Base-by-base conservation (phyloP, 305 asterid genomes). In the Coffea humblotiana region DNA sequence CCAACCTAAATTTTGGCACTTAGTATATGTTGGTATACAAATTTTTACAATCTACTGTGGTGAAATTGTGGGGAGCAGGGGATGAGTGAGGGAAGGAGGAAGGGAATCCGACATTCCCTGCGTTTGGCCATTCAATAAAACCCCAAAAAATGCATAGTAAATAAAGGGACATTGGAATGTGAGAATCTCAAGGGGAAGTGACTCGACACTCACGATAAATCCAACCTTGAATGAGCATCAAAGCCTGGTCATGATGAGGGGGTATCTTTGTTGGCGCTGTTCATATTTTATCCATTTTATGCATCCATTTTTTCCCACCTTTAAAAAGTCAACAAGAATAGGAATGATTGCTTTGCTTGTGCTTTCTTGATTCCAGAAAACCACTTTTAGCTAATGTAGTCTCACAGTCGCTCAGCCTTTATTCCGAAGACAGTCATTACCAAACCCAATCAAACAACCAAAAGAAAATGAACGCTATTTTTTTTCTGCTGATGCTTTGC, bases 21-120 rank as follows among this genome's bases (percentile, higher is more conserved):
- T 48, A 52, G 74, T 47, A 32, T 18, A 60, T 48, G 79, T 79
- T 75, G 69, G 83, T 9, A 79, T 40, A 66, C 61, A 35, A 1
- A 56, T 21, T 18, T 56, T 18, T 18, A 77, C 45, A 14, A 71
- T 72, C 54, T 70, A 75, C 80, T 69, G 73, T 35, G 40, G 64
- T 16, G 47, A 48, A 25, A 56, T 35, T 37, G 6, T 2, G 52
- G 72, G 64, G 77, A 40, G 43, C 43, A 40, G 51, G 35, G 47
- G 9, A 83, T 74, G 82, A 76, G 77, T 82, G 90, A 85, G 89
- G 85, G 74, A 74, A 80, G 90, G 90, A 85, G 89, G 85, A 72
- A 74, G 81, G 90, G 97, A 91, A 94, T 91, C 97, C 94, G 91
- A 92, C 95, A 93, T 93, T 91, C 97, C 87, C 93, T 91, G 94